These are phyloP conservation scores for Globisporangium takayamanum DNA, from an alignment of 352 stramenopile genomes.

Conservation along the genomic window DNA sequence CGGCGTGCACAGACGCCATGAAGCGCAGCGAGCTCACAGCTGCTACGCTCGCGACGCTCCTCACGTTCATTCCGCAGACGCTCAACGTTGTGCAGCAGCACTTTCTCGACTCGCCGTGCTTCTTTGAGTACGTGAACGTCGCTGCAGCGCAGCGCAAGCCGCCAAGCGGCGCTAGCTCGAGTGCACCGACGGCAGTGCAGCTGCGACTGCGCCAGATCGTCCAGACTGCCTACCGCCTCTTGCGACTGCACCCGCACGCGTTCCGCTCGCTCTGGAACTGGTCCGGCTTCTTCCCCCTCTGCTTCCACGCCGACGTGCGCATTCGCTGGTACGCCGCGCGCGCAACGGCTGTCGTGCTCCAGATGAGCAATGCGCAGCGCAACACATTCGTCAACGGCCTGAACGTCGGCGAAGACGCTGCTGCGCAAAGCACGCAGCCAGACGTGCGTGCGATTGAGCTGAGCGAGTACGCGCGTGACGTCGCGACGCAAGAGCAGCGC, in stretches of 20 bases:
- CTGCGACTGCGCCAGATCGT: conserved; percentile 50
- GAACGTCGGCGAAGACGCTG: conserved; percentile 35
- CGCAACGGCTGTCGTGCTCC: conserved; percentile 49
- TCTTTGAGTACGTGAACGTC: conserved; percentile 67
- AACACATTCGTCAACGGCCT: conserved; percentile 59
- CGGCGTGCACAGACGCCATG: conserved; percentile 43
- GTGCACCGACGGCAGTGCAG: conserved; percentile 9
- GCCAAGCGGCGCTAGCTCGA: conserved; percentile 18
- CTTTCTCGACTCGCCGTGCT: conserved; percentile 59
- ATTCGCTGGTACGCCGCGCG: conserved; percentile 63
- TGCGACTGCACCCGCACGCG: conserved; percentile 44
- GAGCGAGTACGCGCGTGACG: conserved; percentile 40
- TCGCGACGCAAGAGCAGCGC: conserved; percentile 36
- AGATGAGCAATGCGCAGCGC: conserved; percentile 61
- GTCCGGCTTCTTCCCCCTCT: conserved; percentile 73
- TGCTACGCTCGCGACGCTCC: conserved; percentile 41
- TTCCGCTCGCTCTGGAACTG: conserved; percentile 73
- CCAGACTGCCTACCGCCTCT: conserved; percentile 47
- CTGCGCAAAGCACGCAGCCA: conserved; percentile 25
- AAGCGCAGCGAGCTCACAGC: conserved; percentile 47
- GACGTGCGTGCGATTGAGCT: conserved; percentile 52
- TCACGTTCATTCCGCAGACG: conserved; percentile 46
- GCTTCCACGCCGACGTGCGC: conserved; percentile 51
- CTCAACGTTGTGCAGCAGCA: conserved; percentile 56
- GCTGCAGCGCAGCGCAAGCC: conserved; percentile 28